phyloP scores from a whole-genome alignment of 495 filamentous ascomycete genomes.

The Tricharina praecox region DNA sequence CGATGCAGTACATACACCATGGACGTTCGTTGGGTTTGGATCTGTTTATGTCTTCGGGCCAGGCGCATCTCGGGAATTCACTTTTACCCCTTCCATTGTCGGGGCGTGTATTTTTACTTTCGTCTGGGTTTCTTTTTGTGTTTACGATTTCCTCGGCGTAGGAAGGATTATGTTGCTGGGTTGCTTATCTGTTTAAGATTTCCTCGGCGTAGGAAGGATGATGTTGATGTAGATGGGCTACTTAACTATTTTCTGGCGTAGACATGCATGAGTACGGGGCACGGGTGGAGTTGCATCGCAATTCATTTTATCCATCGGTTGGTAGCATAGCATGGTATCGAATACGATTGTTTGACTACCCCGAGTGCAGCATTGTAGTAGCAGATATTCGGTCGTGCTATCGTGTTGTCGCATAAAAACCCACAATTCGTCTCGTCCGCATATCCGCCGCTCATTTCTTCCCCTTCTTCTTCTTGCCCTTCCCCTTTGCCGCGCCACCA shows the following conservation, averaged over 20 bases:
- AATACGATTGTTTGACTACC: not conserved
- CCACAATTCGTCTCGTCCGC: not conserved
- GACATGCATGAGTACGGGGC: not conserved
- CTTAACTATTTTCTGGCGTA: not conserved
- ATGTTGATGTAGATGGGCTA: not conserved
- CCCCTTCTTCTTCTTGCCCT: conserved; percentile 23
- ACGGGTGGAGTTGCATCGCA: not conserved
- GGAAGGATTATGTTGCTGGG: no score
- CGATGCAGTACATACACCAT: no score
- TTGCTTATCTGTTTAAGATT: not conserved
- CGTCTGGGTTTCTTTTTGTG: no score
- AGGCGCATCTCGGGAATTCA: not conserved
- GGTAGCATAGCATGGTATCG: not conserved
- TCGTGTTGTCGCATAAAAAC: no score
- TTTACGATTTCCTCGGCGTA: no score
- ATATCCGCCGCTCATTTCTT: conserved; percentile 8
- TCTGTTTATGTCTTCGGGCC: no score
- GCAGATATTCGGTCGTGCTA: no score
- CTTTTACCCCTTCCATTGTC: no score
- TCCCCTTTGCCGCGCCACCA: conserved; percentile 14
- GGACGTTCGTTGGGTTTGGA: no score
- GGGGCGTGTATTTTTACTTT: no score
- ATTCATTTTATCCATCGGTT: not conserved
- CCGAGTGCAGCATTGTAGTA: not conserved
- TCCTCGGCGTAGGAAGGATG: not conserved